Evolutionary conservation across 371 early-diverging fungal species (phyloP), one percentile per base, ranked within the genome.

Genomic region (Dichotomocladium elegans): DNA sequence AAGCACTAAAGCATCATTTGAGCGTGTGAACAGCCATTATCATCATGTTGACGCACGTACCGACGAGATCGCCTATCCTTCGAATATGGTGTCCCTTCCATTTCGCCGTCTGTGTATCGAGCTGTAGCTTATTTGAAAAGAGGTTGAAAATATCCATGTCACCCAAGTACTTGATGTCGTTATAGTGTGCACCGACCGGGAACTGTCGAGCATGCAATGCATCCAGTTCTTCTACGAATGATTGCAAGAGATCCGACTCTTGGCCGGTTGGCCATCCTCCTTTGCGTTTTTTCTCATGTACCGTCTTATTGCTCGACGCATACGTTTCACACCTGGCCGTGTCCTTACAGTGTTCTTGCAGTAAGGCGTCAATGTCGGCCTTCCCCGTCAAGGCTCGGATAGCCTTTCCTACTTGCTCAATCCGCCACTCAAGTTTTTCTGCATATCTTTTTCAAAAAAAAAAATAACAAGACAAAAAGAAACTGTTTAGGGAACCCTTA

Each of bases 81-180:
- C 68, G 59, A 4, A 75, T 67, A 24, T 51, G 63, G 21, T 69
- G 67, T 0, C 70, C 72, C 25, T 63, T 65, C 63, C 51, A 55
- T 58, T 29, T 63, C 40, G 9, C 53, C 2, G 27, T 40, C 15
- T 26, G 50, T 28, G 12, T 45, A 4, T 58, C 61, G 11, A 75
- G 41, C 7, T 53, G 61, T 4, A 75, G 62, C 44, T 72, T 72
- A 25, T 70, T 66, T 12, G 72, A 72, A 17, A 75, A 67, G 41
- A 75, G 58, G 21, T 75, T 69, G 30, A 71, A 60, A 22, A 61
- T 67, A 0, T 72, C 72, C 41, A 72, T 50, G 21, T 75, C 76
- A 2, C 76, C 76, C n/a, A 75, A 40, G 41, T 69, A 75, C 21
- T 63, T 63, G 3, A 75, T 67, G 42, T 58, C 47, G 41, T 75